Evolutionary conservation across 306 rosid genomes (phyloP).

Genomic region (Lotus japonicus): DNA sequence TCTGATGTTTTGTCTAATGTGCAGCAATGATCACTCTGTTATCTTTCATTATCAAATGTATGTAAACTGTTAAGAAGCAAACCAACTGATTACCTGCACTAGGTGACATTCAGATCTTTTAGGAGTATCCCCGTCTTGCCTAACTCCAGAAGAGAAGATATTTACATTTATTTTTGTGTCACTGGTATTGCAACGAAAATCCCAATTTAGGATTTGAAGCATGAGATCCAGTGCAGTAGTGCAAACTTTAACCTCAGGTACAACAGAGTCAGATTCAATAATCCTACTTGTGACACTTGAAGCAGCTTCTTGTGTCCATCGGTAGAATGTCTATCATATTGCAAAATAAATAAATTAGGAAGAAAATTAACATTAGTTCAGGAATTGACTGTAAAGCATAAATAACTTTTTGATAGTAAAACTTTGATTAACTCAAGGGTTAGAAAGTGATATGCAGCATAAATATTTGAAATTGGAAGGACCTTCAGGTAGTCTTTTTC

Average conservation of each 20-base stretch:
- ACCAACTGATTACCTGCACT: conserved; percentile 64
- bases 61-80: conserved; percentile 14
- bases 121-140: conserved; percentile 59
- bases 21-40: not conserved
- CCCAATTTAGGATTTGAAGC: conserved; percentile 98
- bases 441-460: not conserved
- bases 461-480: conserved; percentile 22
- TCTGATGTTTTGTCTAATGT: not conserved
- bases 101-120: conserved; percentile 68
- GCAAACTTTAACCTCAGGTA: conserved; percentile 87
- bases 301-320: conserved; percentile 91
- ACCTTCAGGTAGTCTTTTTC: conserved; percentile 81
- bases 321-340: conserved; percentile 57
- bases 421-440: not conserved
- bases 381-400: conserved; percentile 1
- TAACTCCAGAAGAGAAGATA: conserved; percentile 54
- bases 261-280: conserved; percentile 57
- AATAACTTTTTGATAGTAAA: conserved; percentile 10
- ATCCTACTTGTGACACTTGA: conserved; percentile 66
- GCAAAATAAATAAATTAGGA: not conserved
- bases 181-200: conserved; percentile 43
- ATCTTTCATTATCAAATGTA: not conserved
- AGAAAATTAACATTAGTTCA: not conserved
- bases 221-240: conserved; percentile 71
- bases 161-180: conserved; percentile 37